phyloP scores from a whole-genome alignment of 1,284 basidiomycete genomes.

The Chalciporus sp. region DNA sequence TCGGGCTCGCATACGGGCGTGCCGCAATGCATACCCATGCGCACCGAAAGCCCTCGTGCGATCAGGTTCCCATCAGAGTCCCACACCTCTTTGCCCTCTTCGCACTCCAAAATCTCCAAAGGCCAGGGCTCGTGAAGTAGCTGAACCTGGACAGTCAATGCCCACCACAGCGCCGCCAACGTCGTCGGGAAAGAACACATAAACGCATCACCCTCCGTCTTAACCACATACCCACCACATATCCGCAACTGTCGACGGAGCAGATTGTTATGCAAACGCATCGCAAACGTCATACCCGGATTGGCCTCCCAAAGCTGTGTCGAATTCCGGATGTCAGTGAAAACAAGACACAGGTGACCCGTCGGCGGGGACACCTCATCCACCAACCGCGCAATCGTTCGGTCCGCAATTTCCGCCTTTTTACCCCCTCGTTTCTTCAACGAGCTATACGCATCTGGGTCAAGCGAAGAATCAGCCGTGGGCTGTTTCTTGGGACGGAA shows the following conservation, averaged over 20 bases:
- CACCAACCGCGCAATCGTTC: constrained; percentile 62
- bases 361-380: constrained; percentile 86
- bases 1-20: constrained; percentile 91
- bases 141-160: constrained; percentile 85
- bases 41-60: constrained; percentile 88
- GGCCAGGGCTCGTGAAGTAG: constrained; percentile 93
- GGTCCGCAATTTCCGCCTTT: constrained; percentile 55
- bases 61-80: constrained; percentile 75
- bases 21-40: constrained; percentile 98
- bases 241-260: constrained; percentile 86
- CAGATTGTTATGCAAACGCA: constrained; percentile 89
- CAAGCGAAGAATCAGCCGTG: constrained; percentile 46
- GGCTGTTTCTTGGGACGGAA: constrained; percentile 59
- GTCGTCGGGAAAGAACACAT: constrained; percentile 97
- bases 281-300: constrained; percentile 93
- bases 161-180: constrained; percentile 89
- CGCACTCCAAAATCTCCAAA: constrained; percentile 89
- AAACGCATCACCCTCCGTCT: constrained; percentile 99
- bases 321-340: constrained; percentile 98
- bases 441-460: constrained; percentile 41
- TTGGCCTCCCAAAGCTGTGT: constrained; percentile 98
- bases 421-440: constrained; percentile 40
- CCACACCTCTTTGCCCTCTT: constrained; percentile 85
- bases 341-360: constrained; percentile 92
- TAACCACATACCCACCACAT: constrained; percentile 98